phyloP scores from a whole-genome alignment of 192 early-diverging fungal species.

The Backusella parvicylindrica region DNA sequence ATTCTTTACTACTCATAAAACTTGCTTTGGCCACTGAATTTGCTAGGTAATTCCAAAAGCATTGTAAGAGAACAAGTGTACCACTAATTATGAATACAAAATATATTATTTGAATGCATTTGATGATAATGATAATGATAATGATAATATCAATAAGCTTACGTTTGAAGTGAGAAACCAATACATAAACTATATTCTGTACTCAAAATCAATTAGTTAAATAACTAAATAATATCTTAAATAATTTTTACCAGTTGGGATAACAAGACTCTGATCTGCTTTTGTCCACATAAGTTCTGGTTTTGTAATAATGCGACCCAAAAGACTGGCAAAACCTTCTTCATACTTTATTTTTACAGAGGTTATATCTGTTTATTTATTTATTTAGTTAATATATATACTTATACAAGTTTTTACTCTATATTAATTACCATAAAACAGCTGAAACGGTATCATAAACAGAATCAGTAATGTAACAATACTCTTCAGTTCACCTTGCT shows the following conservation, averaged over 20 bases:
- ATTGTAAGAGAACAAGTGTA: slow-evolving; percentile 39
- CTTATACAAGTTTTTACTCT: not conserved
- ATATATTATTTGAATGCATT: not conserved
- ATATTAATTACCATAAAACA: slow-evolving; percentile 26
- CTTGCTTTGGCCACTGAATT: slow-evolving; percentile 34
- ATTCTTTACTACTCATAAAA: slow-evolving; percentile 47
- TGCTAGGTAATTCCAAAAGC: slow-evolving; percentile 45
- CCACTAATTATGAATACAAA: slow-evolving; percentile 20
- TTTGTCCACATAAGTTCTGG: slow-evolving; percentile 26
- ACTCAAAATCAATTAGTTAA: no score
- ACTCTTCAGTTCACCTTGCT: slow-evolving; percentile 28
- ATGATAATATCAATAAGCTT: no score
- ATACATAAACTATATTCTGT: slow-evolving; percentile 34
- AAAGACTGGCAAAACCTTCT: slow-evolving; percentile 23
- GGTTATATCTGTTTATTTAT: slow-evolving; percentile 19
- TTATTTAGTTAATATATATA: not conserved
- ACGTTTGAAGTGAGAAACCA: slow-evolving; percentile 43
- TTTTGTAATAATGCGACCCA: slow-evolving; percentile 14
- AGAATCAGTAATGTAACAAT: slow-evolving; percentile 30
- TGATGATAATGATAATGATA: no score
- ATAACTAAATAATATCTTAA: no score
- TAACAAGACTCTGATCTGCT: not conserved
- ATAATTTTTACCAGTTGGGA: slow-evolving; percentile 25
- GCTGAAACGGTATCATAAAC: slow-evolving; percentile 32
- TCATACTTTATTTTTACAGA: slow-evolving; percentile 32